Conservation (phyloP, 1,284 basidiomycete genomes). For the Moesziomyces sp. region DNA sequence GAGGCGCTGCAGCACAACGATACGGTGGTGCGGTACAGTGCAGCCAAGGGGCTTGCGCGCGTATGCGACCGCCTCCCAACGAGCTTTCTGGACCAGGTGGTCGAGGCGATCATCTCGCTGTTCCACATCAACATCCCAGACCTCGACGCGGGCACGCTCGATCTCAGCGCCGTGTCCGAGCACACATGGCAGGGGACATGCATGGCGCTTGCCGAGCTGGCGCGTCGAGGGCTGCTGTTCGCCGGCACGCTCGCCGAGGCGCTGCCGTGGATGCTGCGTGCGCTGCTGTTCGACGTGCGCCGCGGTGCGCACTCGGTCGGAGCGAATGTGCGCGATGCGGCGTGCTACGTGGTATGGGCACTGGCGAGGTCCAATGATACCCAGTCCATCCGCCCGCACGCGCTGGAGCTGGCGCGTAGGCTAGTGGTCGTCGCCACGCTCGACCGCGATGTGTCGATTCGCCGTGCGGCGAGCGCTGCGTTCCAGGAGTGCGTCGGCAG, state of each 20-base stretch:
- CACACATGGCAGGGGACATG: constrained; percentile 94
- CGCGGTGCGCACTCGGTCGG: constrained; percentile 93
- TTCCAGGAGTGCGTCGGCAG: constrained; percentile 97
- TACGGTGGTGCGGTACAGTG: constrained; percentile 92
- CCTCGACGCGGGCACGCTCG: constrained; percentile 74
- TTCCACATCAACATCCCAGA: constrained; percentile 74
- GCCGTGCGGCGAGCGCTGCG: constrained; percentile 96
- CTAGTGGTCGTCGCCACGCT: constrained; percentile 84
- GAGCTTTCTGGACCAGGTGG: constrained; percentile 81
- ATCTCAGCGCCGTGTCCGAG: constrained; percentile 75
- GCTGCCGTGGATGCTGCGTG: constrained; percentile 68
- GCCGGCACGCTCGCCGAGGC: constrained; percentile 39
- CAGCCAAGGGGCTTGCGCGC: constrained; percentile 90
- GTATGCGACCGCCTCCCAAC: constrained; percentile 82
- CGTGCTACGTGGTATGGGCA: constrained; percentile 94
- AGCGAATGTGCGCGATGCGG: constrained; percentile 91
- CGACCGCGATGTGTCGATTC: constrained; percentile 92
- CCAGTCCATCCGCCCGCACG: constrained; percentile 75
- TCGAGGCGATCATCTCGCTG: constrained; percentile 81
- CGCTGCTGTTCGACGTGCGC: constrained; percentile 89
- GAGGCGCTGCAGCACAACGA: constrained; percentile 88
- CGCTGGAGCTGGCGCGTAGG: constrained; percentile 73
- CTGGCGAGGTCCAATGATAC: constrained; percentile 76
- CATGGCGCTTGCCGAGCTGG: constrained; percentile 90
- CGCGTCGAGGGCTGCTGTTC: constrained; percentile 76